Evolutionary conservation across 164 flowering plant genomes (phyloP).

Genomic region (Platanus orientalis): DNA sequence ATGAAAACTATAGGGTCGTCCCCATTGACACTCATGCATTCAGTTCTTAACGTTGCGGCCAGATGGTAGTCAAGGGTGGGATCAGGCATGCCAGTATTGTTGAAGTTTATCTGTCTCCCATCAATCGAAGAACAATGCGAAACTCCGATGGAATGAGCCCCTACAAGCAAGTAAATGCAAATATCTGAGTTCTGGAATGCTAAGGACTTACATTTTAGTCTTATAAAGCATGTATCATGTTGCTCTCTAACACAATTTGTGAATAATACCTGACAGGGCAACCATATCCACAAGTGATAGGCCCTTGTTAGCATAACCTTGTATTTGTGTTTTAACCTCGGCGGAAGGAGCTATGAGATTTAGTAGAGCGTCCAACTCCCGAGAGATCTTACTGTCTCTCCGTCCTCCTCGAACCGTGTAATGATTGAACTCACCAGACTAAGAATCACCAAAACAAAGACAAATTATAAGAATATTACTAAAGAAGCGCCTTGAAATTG

Average conservation of each 20-base stretch:
- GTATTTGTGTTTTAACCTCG: conserved; percentile 12
- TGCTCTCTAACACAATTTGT: no score
- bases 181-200: no score
- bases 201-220: no score
- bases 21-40: conserved; percentile 8
- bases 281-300: conserved; percentile 26
- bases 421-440: conserved; percentile 15
- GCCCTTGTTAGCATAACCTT: conserved; percentile 15
- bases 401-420: conserved; percentile 34
- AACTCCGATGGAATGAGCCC: conserved; percentile 32
- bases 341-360: conserved; percentile 19
- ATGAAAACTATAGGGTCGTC: conserved; percentile 11
- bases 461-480: no score
- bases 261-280: conserved; percentile 19
- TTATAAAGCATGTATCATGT: no score
- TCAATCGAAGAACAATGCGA: conserved; percentile 21
- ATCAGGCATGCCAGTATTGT: conserved; percentile 20
- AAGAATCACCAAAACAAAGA: conserved; percentile 12
- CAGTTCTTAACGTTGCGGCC: conserved; percentile 12
- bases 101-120: conserved; percentile 21
- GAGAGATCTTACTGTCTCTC: conserved; percentile 29
- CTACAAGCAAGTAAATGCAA: conserved; percentile 10
- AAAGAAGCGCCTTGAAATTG: no score
- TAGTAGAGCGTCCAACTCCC: conserved; percentile 14
- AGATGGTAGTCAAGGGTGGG: conserved; percentile 18